A percentile compares a stretch with the other conserved stretches of the same genome.
Evolutionary conservation across 2,329 filamentous ascomycete genomes (phyloP).

Genomic region (Epichloe baconii): DNA sequence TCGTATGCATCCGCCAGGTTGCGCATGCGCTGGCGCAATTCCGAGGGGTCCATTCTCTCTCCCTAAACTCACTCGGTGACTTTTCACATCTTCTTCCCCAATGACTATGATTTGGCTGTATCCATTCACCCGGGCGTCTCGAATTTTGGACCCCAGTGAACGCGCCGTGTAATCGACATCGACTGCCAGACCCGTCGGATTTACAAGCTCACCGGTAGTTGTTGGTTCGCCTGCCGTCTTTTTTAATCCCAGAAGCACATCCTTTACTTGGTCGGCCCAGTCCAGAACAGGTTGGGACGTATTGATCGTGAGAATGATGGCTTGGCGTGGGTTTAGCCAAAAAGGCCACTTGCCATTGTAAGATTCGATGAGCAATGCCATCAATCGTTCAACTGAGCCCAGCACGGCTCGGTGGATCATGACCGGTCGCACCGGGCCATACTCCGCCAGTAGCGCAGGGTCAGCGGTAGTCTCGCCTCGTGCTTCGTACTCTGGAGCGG

Average conservation of each 20-base stretch:
- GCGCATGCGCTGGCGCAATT: constrained; percentile 32
- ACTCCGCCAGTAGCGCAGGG: constrained; percentile 31
- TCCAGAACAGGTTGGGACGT: constrained; percentile 39
- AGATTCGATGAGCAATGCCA: constrained; percentile 75
- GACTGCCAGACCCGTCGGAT: constrained; percentile 50
- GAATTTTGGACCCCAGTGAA: constrained; percentile 54
- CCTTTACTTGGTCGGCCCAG: constrained; percentile 33
- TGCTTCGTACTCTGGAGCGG: constrained; percentile 48
- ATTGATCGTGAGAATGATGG: constrained; percentile 61
- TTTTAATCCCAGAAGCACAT: constrained; percentile 36
- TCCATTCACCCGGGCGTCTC: constrained; percentile 55
- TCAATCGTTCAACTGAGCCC: constrained; percentile 71
- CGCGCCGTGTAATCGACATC: constrained; percentile 55
- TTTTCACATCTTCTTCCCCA: constrained; percentile 51
- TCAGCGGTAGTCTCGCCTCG: constrained; percentile 38
- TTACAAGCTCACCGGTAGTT: constrained; percentile 30
- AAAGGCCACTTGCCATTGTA: constrained; percentile 69
- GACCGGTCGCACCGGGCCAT: constrained; percentile 54
- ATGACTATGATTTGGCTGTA: constrained; percentile 65
- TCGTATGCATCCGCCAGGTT: constrained; percentile 34
- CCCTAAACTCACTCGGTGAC: constrained; percentile 35
- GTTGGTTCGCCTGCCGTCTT: constrained; percentile 20
- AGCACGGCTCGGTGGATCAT: constrained; percentile 77
- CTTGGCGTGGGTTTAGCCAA: constrained; percentile 75
- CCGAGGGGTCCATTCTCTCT: constrained; percentile 29